Percentiles rank a stretch among this genome's conserved stretches.
These are phyloP conservation scores for Nicotiana otophora DNA, from an alignment of 257 asterid species.

Conservation along the genomic window DNA sequence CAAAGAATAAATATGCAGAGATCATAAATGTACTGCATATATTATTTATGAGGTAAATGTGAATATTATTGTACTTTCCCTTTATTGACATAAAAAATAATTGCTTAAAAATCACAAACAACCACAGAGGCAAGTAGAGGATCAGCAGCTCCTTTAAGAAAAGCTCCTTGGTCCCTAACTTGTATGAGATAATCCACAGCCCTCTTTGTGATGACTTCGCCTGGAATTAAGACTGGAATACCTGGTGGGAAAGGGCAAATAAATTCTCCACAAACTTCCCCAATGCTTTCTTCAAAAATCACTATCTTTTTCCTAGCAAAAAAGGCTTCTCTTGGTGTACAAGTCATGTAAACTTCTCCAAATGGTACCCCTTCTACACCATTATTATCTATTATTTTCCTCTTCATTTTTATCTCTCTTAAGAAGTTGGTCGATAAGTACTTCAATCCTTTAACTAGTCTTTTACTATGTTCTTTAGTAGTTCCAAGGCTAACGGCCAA, in stretches of 20 bases:
- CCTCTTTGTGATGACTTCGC: slow-evolving; percentile 49
- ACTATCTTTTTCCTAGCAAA: slow-evolving; percentile 50
- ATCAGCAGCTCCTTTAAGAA: slow-evolving; percentile 65
- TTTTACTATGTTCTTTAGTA: slow-evolving; percentile 48
- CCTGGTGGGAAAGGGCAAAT: slow-evolving; percentile 62
- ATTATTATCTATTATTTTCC: neutral
- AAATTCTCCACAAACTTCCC: slow-evolving; percentile 63
- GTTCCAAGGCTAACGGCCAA: slow-evolving; percentile 66
- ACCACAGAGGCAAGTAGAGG: slow-evolving; percentile 35
- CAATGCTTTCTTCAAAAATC: slow-evolving; percentile 36
- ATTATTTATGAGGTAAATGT: no score
- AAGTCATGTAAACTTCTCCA: slow-evolving; percentile 24
- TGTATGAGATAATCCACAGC: slow-evolving; percentile 44
- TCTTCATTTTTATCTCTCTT: neutral
- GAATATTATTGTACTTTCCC: neutral
- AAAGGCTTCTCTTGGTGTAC: slow-evolving; percentile 81
- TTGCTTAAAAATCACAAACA: slow-evolving; percentile 28
- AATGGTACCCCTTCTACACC: slow-evolving; percentile 15
- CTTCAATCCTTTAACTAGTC: slow-evolving; percentile 53
- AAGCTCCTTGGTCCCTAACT: slow-evolving; percentile 45
- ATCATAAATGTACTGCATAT: no score
- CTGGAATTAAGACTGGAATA: slow-evolving; percentile 46
- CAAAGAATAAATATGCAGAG: no score
- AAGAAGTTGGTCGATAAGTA: slow-evolving; percentile 32
- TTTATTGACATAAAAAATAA: neutral